phyloP scores from a whole-genome alignment of 1,284 basidiomycete genomes.

The Schizopora paradoxa region DNA sequence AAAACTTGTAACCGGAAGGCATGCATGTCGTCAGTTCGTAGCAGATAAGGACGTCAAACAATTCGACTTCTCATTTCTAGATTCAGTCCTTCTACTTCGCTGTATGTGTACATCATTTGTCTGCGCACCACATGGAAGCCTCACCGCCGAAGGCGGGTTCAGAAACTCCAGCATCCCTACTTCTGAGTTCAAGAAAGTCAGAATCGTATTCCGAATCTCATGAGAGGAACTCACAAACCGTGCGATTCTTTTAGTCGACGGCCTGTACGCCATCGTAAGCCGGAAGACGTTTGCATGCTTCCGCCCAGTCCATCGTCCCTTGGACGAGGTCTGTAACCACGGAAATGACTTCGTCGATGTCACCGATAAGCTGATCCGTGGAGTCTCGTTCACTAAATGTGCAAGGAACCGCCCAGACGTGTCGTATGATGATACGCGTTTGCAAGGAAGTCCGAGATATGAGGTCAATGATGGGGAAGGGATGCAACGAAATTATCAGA shows the following conservation, averaged over 20 bases:
- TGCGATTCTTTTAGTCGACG: constrained; percentile 38
- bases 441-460: not conserved
- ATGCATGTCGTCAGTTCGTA: too few species aligned
- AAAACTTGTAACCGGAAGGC: too few species aligned
- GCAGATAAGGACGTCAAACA: too few species aligned
- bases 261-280: constrained; percentile 91
- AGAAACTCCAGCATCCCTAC: too few species aligned
- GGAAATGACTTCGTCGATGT: constrained; percentile 84
- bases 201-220: not conserved
- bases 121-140: too few species aligned
- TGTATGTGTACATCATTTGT: too few species aligned
- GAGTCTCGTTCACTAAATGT: constrained; percentile 83
- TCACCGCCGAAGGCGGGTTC: too few species aligned
- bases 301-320: constrained; percentile 73
- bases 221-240: not conserved
- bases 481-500: not conserved
- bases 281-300: constrained; percentile 69
- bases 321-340: constrained; percentile 75
- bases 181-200: too few species aligned
- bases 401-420: not conserved
- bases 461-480: not conserved
- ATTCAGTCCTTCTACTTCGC: too few species aligned
- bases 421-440: not conserved
- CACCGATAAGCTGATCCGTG: constrained; percentile 89
- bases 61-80: too few species aligned